Percentiles rank a stretch among this genome's conserved stretches.
phyloP scores from a whole-genome alignment of 805 yeast species.

The Lipomyces mesembrius region DNA sequence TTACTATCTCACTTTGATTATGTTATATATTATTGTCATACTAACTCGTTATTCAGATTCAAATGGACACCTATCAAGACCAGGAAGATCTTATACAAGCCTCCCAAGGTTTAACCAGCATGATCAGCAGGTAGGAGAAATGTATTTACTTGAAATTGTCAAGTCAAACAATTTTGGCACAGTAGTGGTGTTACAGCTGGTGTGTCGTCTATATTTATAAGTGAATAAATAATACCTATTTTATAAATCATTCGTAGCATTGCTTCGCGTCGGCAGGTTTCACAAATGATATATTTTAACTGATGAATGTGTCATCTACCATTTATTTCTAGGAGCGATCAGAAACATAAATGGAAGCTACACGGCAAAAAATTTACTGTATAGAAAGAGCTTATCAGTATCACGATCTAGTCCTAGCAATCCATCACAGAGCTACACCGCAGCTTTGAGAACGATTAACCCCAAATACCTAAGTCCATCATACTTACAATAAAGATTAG shows the following conservation, averaged over 20 bases:
- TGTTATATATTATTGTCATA: neutral
- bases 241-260: neutral
- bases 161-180: neutral
- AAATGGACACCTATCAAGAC: constrained; percentile 96
- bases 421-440: no score
- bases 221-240: neutral
- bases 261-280: no score
- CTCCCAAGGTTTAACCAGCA: constrained; percentile 63
- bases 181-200: neutral
- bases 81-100: constrained; percentile 90
- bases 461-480: no score
- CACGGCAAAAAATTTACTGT: no score
- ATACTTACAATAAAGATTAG: no score
- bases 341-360: no score
- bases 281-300: no score
- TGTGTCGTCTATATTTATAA: neutral
- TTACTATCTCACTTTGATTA: neutral
- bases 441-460: no score
- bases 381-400: no score
- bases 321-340: no score
- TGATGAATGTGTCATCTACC: no score
- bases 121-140: neutral
- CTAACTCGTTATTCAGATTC: constrained; percentile 52
- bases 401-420: no score
- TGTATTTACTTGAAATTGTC: neutral